phyloP scores from a whole-genome alignment of 2,329 filamentous ascomycete species.

The Colletotrichum trifolii region DNA sequence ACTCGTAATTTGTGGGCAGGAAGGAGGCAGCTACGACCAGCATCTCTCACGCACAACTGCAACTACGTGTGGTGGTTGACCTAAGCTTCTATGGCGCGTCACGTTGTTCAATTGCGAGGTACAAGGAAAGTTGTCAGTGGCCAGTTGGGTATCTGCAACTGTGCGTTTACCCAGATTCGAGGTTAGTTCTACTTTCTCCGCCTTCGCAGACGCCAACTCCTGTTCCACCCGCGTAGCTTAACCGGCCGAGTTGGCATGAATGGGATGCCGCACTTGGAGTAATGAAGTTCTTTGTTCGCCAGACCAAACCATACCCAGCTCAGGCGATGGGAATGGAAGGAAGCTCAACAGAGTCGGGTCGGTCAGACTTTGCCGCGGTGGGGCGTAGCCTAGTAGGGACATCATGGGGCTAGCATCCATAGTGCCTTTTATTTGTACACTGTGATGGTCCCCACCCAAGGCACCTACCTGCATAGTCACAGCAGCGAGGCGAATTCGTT shows the following conservation, averaged over 20 bases:
- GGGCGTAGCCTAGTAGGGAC: constrained; percentile 4
- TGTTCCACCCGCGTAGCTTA: constrained; percentile 2
- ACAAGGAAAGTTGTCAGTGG: too few relatives aligned
- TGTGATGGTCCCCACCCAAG: constrained; percentile 11
- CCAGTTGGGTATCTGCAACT: too few relatives aligned
- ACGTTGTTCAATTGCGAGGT: too few relatives aligned
- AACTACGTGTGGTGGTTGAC: constrained; percentile 15
- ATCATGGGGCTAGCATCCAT: background rate
- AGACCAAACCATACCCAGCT: background rate
- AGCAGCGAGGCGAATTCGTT: constrained; percentile 17
- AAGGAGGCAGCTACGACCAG: constrained; percentile 1
- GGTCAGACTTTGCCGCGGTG: constrained; percentile 1
- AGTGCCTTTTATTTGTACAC: constrained; percentile 5
- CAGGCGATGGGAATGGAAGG: background rate
- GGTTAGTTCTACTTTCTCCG: background rate
- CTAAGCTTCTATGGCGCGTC: constrained; percentile 1
- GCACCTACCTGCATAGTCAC: background rate
- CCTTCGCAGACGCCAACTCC: constrained; percentile 1
- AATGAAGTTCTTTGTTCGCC: constrained; percentile 13
- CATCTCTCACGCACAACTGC: constrained; percentile 8
- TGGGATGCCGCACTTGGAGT: background rate
- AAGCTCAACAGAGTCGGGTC: constrained; percentile 3
- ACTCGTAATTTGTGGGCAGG: too few relatives aligned
- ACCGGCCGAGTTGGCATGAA: constrained; percentile 9
- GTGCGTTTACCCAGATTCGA: too few relatives aligned